Evolutionary conservation across 768 basidiomycete species (phyloP).

Genomic region (Tubosaeta brunneosetosa): DNA sequence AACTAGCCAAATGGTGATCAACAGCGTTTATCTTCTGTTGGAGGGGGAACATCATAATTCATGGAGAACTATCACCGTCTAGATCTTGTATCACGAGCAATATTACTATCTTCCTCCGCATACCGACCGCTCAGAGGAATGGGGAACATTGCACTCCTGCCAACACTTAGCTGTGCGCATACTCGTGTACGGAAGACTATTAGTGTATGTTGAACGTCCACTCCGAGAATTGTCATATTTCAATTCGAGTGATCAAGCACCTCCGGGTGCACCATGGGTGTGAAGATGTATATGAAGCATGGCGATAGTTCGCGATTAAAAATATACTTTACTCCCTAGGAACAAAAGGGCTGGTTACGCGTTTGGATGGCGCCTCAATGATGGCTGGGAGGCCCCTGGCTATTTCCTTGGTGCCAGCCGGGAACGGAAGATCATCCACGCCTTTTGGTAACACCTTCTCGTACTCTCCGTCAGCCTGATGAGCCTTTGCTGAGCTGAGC

Average conservation of each 20-base stretch:
- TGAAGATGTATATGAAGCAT: not conserved
- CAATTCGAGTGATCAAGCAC: not conserved
- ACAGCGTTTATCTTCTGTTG: too few relatives aligned
- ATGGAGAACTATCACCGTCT: too few relatives aligned
- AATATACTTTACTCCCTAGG: constrained; percentile 53
- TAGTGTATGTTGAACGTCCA: not conserved
- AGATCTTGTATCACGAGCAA: not conserved
- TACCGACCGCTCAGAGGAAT: not conserved
- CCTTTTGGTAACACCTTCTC: constrained; percentile 80
- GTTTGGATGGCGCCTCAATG: constrained; percentile 67
- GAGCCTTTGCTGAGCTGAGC: constrained; percentile 52
- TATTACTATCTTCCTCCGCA: not conserved
- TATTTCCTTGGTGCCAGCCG: constrained; percentile 78
- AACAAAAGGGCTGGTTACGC: constrained; percentile 74
- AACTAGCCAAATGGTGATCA: too few relatives aligned
- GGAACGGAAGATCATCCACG: constrained; percentile 84
- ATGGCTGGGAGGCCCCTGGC: constrained; percentile 61
- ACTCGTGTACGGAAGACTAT: not conserved
- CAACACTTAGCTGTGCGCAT: not conserved
- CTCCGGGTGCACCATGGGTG: not conserved
- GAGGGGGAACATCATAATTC: too few relatives aligned
- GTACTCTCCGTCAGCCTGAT: constrained; percentile 66
- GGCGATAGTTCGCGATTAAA: not conserved
- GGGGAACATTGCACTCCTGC: not conserved
- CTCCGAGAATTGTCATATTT: not conserved